A percentile compares a stretch with the other conserved stretches of the same genome.
Evolutionary conservation across 192 early-diverging fungal genomes (phyloP).

Genomic region (Backusella psychrophila): DNA sequence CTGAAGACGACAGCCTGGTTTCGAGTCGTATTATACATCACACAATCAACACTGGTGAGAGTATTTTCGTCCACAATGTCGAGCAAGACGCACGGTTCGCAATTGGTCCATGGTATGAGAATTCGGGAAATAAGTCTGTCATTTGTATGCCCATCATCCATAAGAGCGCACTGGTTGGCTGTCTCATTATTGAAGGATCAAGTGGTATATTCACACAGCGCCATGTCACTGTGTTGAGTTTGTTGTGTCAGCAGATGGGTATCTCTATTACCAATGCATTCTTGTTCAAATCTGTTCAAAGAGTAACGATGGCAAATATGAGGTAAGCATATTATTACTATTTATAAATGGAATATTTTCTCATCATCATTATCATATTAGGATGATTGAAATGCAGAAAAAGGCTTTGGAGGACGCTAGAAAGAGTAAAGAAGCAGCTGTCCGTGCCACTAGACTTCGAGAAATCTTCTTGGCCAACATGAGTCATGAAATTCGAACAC

Average conservation of each 20-base stretch:
- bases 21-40: slow-evolving; percentile 32
- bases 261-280: slow-evolving; percentile 52
- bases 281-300: slow-evolving; percentile 45
- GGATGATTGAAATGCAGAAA: slow-evolving; percentile 39
- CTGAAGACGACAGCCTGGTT: slow-evolving; percentile 27
- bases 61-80: slow-evolving; percentile 28
- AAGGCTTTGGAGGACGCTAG: slow-evolving; percentile 28
- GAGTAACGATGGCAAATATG: slow-evolving; percentile 32
- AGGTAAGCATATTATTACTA: slow-evolving; percentile 5
- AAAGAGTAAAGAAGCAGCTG: slow-evolving; percentile 36
- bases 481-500: slow-evolving; percentile 42
- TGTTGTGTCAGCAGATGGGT: slow-evolving; percentile 49
- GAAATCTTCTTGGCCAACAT: slow-evolving; percentile 37
- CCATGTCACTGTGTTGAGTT: slow-evolving; percentile 44
- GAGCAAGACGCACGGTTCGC: slow-evolving; percentile 30
- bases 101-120: slow-evolving; percentile 32
- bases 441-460: slow-evolving; percentile 29
- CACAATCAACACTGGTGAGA: slow-evolving; percentile 28
- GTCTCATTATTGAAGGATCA: slow-evolving; percentile 45
- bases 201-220: slow-evolving; percentile 41
- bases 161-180: slow-evolving; percentile 41
- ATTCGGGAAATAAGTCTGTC: slow-evolving; percentile 40
- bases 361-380: background rate
- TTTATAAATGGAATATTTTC: background rate
- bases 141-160: slow-evolving; percentile 49